A percentile compares a stretch with the other conserved stretches of the same genome.
Evolutionary conservation across 163 green algal species (phyloP).

Genomic region (Chloromonas sp.): DNA sequence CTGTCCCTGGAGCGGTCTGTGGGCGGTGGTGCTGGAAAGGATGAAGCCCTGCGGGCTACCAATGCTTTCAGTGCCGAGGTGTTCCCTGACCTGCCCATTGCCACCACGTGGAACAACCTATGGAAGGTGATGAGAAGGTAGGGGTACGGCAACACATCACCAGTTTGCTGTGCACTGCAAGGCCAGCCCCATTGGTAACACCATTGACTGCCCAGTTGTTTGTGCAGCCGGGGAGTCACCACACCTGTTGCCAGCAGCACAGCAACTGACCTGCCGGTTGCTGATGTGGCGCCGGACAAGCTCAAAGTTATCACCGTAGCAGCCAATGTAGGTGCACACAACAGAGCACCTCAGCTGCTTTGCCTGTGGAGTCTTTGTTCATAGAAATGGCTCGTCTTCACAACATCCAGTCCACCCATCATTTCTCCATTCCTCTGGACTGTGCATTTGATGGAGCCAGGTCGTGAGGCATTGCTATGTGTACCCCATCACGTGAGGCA

Average conservation of each 20-base stretch:
- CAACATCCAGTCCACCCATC: too few relatives aligned
- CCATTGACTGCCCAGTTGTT: too few relatives aligned
- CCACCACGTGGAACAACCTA: slow-evolving; percentile 54
- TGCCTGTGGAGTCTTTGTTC: neutral
- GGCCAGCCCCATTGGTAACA: too few relatives aligned
- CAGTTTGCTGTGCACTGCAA: neutral
- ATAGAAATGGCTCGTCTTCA: too few relatives aligned
- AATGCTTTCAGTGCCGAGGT: slow-evolving; percentile 57
- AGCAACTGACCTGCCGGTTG: neutral
- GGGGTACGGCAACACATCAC: neutral
- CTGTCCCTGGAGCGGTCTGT: slow-evolving; percentile 38
- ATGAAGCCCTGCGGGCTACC: slow-evolving; percentile 51
- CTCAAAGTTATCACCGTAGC: slow-evolving; percentile 38
- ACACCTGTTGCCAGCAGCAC: neutral
- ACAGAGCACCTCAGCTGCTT: neutral
- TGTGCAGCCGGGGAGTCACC: neutral
- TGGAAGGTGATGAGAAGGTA: slow-evolving; percentile 9
- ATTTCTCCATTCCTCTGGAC: too few relatives aligned
- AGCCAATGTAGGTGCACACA: slow-evolving; percentile 39
- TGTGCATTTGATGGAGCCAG: too few relatives aligned
- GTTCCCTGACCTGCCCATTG: slow-evolving; percentile 66
- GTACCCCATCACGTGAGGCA: neutral
- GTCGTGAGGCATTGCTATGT: neutral
- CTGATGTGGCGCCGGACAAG: neutral
- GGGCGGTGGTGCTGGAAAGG: slow-evolving; percentile 19